Evolutionary conservation across 768 basidiomycete genomes (phyloP).

Genomic region (Lactarius indigo): DNA sequence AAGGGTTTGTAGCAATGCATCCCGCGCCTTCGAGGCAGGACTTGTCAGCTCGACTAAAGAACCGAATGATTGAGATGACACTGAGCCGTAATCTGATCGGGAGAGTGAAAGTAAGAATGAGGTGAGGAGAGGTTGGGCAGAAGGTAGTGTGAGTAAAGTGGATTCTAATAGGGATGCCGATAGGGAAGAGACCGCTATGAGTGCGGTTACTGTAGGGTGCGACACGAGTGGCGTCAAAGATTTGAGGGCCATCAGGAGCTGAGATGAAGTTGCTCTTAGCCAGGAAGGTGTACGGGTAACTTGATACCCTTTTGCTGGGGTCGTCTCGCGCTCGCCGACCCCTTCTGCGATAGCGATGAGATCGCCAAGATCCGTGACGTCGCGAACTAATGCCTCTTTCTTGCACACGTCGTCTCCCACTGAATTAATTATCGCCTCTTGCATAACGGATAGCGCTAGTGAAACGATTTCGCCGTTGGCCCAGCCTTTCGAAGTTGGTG

Average conservation of each 20-base stretch:
- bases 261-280: constrained; percentile 77
- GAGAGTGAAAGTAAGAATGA: constrained; percentile 72
- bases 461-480: constrained; percentile 67
- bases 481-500: constrained; percentile 56
- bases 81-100: constrained; percentile 51
- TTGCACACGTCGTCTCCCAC: constrained; percentile 68
- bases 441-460: constrained; percentile 54
- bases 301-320: constrained; percentile 3
- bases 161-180: constrained; percentile 50
- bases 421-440: constrained; percentile 48
- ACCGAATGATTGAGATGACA: constrained; percentile 47
- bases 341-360: constrained; percentile 38
- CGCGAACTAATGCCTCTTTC: constrained; percentile 53
- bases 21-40: constrained; percentile 39
- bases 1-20: constrained; percentile 51
- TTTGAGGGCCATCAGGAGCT: constrained; percentile 80
- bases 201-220: constrained; percentile 68
- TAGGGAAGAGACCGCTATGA: constrained; percentile 53
- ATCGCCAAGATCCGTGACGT: constrained; percentile 60
- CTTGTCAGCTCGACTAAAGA: constrained; percentile 46
- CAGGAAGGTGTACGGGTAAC: constrained; percentile 51
- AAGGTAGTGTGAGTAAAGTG: constrained; percentile 62
- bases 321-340: not conserved
- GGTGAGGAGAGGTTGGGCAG: constrained; percentile 62
- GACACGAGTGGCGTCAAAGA: constrained; percentile 64